Conservation (phyloP, 352 stramenopile species). For the Pythium brachiatum region DNA sequence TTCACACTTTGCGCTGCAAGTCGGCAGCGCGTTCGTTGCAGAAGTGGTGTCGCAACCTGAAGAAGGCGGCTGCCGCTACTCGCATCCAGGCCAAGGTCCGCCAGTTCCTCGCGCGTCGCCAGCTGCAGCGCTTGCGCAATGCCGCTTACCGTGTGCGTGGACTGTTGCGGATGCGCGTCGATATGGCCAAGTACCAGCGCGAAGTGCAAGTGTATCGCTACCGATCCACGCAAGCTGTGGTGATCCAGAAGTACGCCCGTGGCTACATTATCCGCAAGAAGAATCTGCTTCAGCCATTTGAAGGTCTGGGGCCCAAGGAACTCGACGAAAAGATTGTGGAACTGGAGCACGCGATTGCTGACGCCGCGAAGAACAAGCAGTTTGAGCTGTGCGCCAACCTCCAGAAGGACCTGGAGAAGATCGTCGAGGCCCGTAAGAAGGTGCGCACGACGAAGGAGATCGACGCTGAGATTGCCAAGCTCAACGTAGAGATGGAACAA, state of each 20-base stretch:
- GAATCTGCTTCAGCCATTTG: conserved; percentile 77
- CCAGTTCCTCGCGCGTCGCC: conserved; percentile 60
- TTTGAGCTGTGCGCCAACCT: conserved; percentile 83
- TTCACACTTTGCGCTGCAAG: conserved; percentile 81
- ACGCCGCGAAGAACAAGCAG: conserved; percentile 79
- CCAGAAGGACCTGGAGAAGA: conserved; percentile 79
- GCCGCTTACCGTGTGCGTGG: conserved; percentile 64
- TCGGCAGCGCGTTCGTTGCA: conserved; percentile 79
- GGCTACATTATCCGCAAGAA: conserved; percentile 72
- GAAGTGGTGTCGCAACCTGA: conserved; percentile 79
- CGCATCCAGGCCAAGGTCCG: conserved; percentile 73
- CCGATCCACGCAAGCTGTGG: conserved; percentile 47
- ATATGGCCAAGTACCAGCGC: conserved; percentile 54
- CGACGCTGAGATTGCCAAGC: conserved; percentile 68
- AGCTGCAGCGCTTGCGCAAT: conserved; percentile 46
- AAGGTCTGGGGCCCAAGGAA: conserved; percentile 71
- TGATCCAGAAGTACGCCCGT: conserved; percentile 74
- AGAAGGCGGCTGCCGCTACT: conserved; percentile 49
- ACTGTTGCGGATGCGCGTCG: conserved; percentile 59
- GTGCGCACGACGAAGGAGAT: conserved; percentile 87
- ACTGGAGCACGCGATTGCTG: conserved; percentile 71
- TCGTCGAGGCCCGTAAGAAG: conserved; percentile 79
- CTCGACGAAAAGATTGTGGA: conserved; percentile 74
- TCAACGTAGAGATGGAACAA: conserved; percentile 78
- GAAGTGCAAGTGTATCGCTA: conserved; percentile 52